Conservation (phyloP, 2,329 filamentous ascomycete genomes). For the Chaetomiaceae sp. region DNA sequence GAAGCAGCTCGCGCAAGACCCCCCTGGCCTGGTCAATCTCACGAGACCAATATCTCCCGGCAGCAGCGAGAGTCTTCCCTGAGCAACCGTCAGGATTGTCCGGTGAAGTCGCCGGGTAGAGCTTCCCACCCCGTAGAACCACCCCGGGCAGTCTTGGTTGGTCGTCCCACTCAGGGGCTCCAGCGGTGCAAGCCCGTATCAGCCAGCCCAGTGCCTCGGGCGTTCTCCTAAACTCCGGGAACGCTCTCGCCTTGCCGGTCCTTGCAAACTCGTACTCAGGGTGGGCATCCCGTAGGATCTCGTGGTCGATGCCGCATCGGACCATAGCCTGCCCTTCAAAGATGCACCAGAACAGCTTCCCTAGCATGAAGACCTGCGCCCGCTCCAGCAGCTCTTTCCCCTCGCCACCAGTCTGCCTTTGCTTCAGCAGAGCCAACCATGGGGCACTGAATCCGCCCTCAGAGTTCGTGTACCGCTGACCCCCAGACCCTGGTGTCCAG, state of each 20-base stretch:
- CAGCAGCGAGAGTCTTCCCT: constrained; percentile 5
- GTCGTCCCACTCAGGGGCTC: constrained; percentile 23
- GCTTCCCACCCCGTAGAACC: constrained; percentile 13
- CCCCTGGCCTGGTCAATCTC: constrained; percentile 16
- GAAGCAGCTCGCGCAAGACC: constrained; percentile 3
- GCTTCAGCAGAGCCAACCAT: constrained; percentile 20
- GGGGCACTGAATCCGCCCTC: constrained; percentile 23
- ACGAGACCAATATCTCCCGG: constrained; percentile 14
- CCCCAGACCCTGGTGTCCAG: constrained; percentile 15
- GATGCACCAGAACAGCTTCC: constrained; percentile 29
- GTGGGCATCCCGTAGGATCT: constrained; percentile 16
- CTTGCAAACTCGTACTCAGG: background rate
- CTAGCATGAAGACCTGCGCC: constrained; percentile 28
- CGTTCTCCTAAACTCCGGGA: constrained; percentile 22
- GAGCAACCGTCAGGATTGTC: background rate
- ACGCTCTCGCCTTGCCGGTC: constrained; percentile 3
- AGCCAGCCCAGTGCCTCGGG: constrained; percentile 13
- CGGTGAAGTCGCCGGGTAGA: constrained; percentile 11
- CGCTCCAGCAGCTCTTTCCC: constrained; percentile 11
- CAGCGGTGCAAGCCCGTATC: constrained; percentile 21
- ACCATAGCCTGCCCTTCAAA: constrained; percentile 23
- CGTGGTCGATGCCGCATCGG: constrained; percentile 23
- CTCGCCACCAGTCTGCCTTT: background rate
- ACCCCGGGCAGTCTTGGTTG: constrained; percentile 6
- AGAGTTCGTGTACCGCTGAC: constrained; percentile 12